Conservation (phyloP, 345 rosid species). For the Acer yangbiense region DNA sequence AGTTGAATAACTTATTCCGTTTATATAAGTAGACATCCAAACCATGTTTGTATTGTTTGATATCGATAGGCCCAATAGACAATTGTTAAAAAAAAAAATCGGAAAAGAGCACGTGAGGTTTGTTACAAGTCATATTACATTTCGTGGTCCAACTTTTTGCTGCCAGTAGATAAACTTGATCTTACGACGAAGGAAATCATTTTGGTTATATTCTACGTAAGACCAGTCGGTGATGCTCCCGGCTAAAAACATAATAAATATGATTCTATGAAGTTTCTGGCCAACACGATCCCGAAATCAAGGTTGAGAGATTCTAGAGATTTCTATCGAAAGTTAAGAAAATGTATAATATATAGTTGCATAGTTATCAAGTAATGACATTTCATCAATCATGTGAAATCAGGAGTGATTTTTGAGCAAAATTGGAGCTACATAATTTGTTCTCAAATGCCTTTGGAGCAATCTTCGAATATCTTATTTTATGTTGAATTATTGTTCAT, state of each 20-base stretch:
- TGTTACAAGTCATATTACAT: neutral
- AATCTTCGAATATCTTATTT: neutral
- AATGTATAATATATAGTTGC: neutral
- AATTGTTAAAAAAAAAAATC: no score
- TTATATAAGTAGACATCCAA: no score
- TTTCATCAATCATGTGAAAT: constrained; percentile 20
- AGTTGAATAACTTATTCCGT: no score
- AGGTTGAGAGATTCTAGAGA: neutral
- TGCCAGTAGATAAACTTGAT: neutral
- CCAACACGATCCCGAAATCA: constrained; percentile 23
- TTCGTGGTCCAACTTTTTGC: neutral
- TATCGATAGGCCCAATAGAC: no score
- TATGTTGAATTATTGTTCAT: neutral
- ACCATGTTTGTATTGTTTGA: no score
- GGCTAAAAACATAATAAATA: neutral
- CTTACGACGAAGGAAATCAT: neutral
- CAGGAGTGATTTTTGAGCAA: neutral
- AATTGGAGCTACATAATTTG: neutral
- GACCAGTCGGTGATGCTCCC: constrained; percentile 19
- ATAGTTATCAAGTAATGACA: neutral
- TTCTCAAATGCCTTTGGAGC: neutral
- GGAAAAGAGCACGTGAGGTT: neutral
- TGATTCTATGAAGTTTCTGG: neutral
- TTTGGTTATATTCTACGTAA: neutral
- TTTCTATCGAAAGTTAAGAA: neutral